These are phyloP conservation scores for Panaeolus cyanescens DNA, from an alignment of 768 basidiomycete genomes.

Conservation along the genomic window DNA sequence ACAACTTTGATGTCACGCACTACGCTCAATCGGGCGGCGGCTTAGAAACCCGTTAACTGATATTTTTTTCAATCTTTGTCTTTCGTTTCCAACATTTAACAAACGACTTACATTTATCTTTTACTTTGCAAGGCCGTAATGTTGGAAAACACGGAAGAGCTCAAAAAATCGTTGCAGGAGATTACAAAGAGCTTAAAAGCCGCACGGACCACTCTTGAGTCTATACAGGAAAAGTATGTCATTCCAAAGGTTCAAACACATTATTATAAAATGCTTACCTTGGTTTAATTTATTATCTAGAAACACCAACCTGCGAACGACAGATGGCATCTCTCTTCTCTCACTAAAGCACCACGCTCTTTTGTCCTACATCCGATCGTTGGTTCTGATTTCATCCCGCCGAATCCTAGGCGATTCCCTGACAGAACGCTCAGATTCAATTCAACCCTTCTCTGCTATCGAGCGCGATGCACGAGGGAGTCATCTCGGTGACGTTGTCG, in stretches of 20 bases:
- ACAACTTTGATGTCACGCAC: slow-evolving; percentile 44
- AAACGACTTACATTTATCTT: slow-evolving; percentile 9
- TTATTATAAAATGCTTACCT: slow-evolving; percentile 11
- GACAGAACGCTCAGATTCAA: slow-evolving; percentile 46
- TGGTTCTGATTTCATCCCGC: slow-evolving; percentile 73
- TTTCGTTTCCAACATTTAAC: slow-evolving; percentile 2
- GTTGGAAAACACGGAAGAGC: slow-evolving; percentile 24
- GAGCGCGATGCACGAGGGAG: slow-evolving; percentile 58
- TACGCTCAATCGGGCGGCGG: slow-evolving; percentile 50
- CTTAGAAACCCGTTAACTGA: slow-evolving; percentile 59
- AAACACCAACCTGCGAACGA: slow-evolving; percentile 45
- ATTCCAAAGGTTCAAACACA: background rate
- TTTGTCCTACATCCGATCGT: slow-evolving; percentile 82
- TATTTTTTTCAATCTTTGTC: slow-evolving; percentile 15
- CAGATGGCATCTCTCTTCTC: slow-evolving; percentile 88
- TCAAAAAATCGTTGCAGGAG: slow-evolving; percentile 43
- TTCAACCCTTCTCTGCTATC: slow-evolving; percentile 50
- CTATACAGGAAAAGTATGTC: slow-evolving; percentile 57
- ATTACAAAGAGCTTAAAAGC: slow-evolving; percentile 68
- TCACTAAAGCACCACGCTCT: slow-evolving; percentile 86
- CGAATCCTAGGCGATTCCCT: slow-evolving; percentile 70
- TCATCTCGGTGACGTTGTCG: slow-evolving; percentile 74
- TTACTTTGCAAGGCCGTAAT: slow-evolving; percentile 14
- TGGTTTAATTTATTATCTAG: slow-evolving; percentile 12
- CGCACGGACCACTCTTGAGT: slow-evolving; percentile 55